These are phyloP conservation scores for Ulota crispa DNA, from an alignment of 225 moss, liverwort and hornwort species.

Conservation along the genomic window DNA sequence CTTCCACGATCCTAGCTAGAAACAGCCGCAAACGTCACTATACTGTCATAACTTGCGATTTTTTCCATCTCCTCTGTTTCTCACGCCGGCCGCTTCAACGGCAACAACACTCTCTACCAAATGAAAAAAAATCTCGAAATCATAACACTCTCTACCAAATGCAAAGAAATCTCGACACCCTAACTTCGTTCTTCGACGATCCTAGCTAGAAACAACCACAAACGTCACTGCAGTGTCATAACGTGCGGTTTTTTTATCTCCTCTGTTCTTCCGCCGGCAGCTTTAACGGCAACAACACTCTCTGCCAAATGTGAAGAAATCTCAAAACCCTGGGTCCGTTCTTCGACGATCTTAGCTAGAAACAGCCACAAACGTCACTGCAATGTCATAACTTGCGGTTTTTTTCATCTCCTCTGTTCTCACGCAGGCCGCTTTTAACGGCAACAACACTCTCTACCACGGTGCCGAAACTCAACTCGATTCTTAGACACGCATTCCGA, in stretches of 20 bases:
- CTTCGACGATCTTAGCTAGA: background rate
- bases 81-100: too few relatives aligned
- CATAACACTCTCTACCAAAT: too few relatives aligned
- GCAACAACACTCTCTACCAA: background rate
- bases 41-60: too few relatives aligned
- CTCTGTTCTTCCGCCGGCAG: background rate
- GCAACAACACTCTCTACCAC: background rate
- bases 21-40: background rate
- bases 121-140: slow-evolving; percentile 6
- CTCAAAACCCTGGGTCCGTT: background rate
- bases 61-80: too few relatives aligned
- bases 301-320: background rate
- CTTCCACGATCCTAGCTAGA: background rate
- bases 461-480: background rate
- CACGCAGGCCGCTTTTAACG: background rate
- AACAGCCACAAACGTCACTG: background rate
- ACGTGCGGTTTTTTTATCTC: too few relatives aligned
- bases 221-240: too few relatives aligned
- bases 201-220: too few relatives aligned
- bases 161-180: too few relatives aligned
- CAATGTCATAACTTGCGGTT: background rate
- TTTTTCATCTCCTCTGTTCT: background rate
- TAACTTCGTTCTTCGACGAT: too few relatives aligned
- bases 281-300: background rate
- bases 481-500: background rate